Conservation (phyloP, 352 stramenopile genomes). For the Albugo laibachii region DNA sequence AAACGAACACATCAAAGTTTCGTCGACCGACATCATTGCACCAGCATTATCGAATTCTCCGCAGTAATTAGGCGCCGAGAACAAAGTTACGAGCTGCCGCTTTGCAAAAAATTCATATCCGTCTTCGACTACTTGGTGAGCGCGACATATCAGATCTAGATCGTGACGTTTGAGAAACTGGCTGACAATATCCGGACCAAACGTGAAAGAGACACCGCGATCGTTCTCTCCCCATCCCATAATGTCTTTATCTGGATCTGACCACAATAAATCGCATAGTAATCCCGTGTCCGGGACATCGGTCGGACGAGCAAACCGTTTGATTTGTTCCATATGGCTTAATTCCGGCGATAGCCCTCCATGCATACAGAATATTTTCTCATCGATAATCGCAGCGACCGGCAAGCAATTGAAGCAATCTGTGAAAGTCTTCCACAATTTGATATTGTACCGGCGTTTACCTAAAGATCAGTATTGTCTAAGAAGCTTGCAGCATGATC, state of each 20-base stretch:
- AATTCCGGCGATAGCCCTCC: constrained; percentile 92
- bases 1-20: constrained; percentile 58
- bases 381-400: constrained; percentile 95
- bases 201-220: constrained; percentile 93
- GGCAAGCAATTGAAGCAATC: constrained; percentile 87
- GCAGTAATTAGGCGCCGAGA: constrained; percentile 84
- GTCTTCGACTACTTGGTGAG: constrained; percentile 80
- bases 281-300: constrained; percentile 84
- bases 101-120: constrained; percentile 55
- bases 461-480: constrained; percentile 12
- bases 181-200: constrained; percentile 95
- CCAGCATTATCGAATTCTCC: constrained; percentile 75
- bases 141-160: constrained; percentile 94
- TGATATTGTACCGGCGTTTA: constrained; percentile 89
- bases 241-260: constrained; percentile 97
- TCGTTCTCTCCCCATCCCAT: constrained; percentile 98
- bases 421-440: constrained; percentile 97
- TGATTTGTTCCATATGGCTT: constrained; percentile 84
- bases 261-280: constrained; percentile 98
- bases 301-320: constrained; percentile 83
- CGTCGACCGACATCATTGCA: constrained; percentile 60
- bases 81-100: constrained; percentile 76
- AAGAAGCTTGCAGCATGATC: too few relatives aligned
- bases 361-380: constrained; percentile 99
- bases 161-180: constrained; percentile 96